These are phyloP conservation scores for Aspergillus coremiiformis DNA, from an alignment of 495 filamentous ascomycete genomes.

Conservation along the genomic window DNA sequence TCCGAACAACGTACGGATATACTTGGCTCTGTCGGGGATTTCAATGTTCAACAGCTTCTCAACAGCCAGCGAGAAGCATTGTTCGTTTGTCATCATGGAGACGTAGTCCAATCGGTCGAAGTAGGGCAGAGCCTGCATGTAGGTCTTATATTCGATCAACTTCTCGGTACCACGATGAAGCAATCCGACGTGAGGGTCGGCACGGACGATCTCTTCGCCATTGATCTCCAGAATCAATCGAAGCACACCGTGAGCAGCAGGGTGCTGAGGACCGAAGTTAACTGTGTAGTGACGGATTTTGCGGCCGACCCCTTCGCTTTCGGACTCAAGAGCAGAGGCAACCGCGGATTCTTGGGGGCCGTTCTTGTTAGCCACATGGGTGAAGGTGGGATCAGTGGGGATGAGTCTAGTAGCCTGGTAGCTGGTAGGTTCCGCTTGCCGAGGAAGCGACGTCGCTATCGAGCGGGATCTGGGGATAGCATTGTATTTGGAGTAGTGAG, in stretches of 20 bases:
- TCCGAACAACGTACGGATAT: slow-evolving; percentile 91
- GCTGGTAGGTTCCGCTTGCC: slow-evolving; percentile 47
- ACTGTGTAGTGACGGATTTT: slow-evolving; percentile 99
- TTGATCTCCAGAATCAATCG: slow-evolving; percentile 95
- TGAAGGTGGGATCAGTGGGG: slow-evolving; percentile 52
- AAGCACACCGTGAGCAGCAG: slow-evolving; percentile 96
- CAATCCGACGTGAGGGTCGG: slow-evolving; percentile 94
- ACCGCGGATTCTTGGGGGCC: slow-evolving; percentile 34
- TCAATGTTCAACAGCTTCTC: slow-evolving; percentile 98
- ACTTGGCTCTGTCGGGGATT: slow-evolving; percentile 92
- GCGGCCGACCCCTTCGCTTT: slow-evolving; percentile 53
- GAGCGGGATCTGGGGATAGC: slow-evolving; percentile 45
- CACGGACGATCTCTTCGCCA: slow-evolving; percentile 94
- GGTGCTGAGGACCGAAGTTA: slow-evolving; percentile 99
- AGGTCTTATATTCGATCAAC: slow-evolving; percentile 99
- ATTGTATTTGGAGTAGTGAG: slow-evolving; percentile 31
- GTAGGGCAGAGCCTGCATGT: slow-evolving; percentile 96
- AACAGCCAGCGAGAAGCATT: slow-evolving; percentile 89
- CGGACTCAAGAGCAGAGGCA: slow-evolving; percentile 41
- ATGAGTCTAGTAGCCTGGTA: slow-evolving; percentile 55
- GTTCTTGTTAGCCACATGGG: slow-evolving; percentile 42
- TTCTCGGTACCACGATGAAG: slow-evolving; percentile 98
- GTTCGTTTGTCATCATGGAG: slow-evolving; percentile 99
- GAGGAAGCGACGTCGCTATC: slow-evolving; percentile 60
- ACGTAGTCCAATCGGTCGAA: slow-evolving; percentile 99